Evolutionary conservation across 148 eudicot genomes (phyloP).

Genomic region (Cornus florida): DNA sequence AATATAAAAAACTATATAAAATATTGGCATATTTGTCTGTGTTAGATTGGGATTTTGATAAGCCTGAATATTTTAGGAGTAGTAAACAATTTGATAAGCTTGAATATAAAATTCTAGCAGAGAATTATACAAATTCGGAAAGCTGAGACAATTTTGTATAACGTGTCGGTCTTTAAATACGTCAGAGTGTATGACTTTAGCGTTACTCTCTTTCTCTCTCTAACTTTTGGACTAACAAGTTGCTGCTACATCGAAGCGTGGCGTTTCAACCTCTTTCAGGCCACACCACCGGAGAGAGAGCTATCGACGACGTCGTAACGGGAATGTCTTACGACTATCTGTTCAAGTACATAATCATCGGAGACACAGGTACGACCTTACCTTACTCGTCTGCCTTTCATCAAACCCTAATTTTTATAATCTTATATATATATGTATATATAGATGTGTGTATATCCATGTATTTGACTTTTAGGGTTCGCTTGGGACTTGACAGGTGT

Average conservation of each 20-base stretch:
- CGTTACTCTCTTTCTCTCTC: background rate
- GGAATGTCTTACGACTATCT: constrained; percentile 74
- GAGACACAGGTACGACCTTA: constrained; percentile 55
- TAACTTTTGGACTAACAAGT: background rate
- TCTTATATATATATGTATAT: background rate
- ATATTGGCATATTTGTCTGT: too few relatives aligned
- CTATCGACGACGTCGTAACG: background rate
- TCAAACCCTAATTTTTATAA: background rate
- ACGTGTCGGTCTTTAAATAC: too few relatives aligned
- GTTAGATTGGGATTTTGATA: too few relatives aligned
- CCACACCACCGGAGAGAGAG: background rate
- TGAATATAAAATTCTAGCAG: too few relatives aligned
- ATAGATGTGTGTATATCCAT: background rate
- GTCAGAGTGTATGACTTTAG: too few relatives aligned
- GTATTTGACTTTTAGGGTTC: background rate
- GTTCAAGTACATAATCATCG: constrained; percentile 80
- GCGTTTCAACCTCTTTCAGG: background rate
- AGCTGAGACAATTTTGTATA: too few relatives aligned
- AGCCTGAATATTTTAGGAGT: too few relatives aligned
- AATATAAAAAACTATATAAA: too few relatives aligned
- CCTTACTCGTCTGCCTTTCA: background rate
- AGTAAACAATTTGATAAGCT: too few relatives aligned
- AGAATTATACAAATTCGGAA: too few relatives aligned
- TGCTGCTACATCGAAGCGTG: too few relatives aligned
- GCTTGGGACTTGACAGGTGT: constrained; percentile 40